Percentiles rank a stretch among this genome's conserved stretches.
These are phyloP conservation scores for Leccinum subtestaceum DNA, from an alignment of 768 basidiomycete species.

Conservation along the genomic window DNA sequence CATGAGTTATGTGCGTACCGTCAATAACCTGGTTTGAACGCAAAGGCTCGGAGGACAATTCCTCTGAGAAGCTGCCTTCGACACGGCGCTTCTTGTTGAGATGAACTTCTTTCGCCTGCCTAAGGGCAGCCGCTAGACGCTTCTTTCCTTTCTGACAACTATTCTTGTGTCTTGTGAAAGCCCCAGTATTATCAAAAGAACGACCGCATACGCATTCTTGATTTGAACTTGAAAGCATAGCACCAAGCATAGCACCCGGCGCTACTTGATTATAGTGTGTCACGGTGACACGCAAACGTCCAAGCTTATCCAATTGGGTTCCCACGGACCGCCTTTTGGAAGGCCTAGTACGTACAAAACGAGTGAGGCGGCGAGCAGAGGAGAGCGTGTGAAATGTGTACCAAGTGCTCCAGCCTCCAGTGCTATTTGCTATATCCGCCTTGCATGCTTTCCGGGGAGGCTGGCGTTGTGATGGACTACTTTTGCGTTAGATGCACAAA, in stretches of 20 bases:
- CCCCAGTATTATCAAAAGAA: background rate
- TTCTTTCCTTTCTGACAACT: background rate
- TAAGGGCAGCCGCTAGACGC: background rate
- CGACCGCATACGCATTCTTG: no score
- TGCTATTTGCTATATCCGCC: constrained; percentile 99
- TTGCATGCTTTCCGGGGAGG: constrained; percentile 91
- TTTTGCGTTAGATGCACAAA: no score
- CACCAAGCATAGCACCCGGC: no score
- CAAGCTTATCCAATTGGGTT: no score
- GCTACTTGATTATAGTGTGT: no score
- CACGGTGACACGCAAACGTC: no score
- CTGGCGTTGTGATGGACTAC: no score
- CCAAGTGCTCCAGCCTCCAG: constrained; percentile 71
- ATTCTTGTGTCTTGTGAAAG: constrained; percentile 1
- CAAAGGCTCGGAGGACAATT: no score
- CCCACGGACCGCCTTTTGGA: no score
- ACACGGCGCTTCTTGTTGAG: background rate
- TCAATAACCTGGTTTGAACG: no score
- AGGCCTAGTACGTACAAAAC: constrained; percentile 58
- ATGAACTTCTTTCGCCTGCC: background rate
- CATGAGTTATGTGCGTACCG: no score
- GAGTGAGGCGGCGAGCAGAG: constrained; percentile 10
- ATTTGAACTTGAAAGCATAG: no score
- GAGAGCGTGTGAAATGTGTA: constrained; percentile 37
- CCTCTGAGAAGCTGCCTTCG: background rate